A percentile compares a stretch with the other conserved stretches of the same genome.
Conservation (phyloP, 192 early-diverging fungal species). For the Phlyctochytrium arcticum region DNA sequence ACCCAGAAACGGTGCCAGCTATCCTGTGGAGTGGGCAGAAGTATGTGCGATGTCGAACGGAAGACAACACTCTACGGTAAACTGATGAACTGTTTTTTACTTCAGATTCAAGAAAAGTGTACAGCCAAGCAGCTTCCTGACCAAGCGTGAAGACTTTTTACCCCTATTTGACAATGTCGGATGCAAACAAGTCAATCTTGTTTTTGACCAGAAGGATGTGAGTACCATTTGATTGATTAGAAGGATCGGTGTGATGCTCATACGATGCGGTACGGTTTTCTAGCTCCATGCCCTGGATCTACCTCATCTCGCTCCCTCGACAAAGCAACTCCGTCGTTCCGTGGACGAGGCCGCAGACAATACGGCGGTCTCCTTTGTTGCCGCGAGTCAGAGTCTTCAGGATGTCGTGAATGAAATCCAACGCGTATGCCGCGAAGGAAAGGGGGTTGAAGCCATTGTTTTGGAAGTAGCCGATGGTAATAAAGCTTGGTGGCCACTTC, state of each 20-base stretch:
- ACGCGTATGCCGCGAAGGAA: background rate
- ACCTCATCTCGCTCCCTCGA: background rate
- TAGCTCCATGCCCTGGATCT: constrained; percentile 7
- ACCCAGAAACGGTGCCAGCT: constrained; percentile 29
- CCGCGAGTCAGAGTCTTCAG: background rate
- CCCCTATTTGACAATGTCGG: constrained; percentile 46
- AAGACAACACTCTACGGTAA: background rate
- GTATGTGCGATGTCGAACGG: constrained; percentile 41
- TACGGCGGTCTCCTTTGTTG: constrained; percentile 1
- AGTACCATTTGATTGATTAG: constrained; percentile 56
- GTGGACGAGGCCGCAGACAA: background rate
- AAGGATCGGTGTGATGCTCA: background rate
- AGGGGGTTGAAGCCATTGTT: background rate
- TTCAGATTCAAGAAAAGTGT: background rate
- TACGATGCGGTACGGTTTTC: background rate
- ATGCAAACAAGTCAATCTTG: constrained; percentile 35
- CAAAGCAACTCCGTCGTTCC: background rate
- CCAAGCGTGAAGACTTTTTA: constrained; percentile 6
- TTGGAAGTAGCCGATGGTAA: background rate
- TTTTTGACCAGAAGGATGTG: constrained; percentile 48
- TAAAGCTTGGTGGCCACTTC: too few species aligned
- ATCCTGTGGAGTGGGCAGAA: constrained; percentile 43
- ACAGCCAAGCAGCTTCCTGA: background rate
- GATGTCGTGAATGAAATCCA: background rate
- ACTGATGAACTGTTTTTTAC: background rate